Conservation (phyloP, 257 asterid species). For the Paraleonurus japonicus region DNA sequence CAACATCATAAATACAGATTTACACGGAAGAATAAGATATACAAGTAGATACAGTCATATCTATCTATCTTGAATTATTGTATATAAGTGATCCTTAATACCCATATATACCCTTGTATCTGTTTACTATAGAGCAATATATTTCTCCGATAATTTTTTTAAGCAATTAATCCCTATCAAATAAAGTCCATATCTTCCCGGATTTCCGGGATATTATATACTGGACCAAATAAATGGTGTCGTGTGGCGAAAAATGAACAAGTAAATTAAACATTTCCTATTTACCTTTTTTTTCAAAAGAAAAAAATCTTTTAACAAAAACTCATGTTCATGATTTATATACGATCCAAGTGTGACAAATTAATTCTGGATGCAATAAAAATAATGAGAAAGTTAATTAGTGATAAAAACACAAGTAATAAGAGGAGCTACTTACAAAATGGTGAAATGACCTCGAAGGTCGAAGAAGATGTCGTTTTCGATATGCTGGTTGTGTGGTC, state of each 20-base stretch:
- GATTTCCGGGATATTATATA: conserved; percentile 30
- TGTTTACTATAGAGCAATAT: too few relatives aligned
- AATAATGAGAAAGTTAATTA: too few relatives aligned
- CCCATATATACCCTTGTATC: too few relatives aligned
- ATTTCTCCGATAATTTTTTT: too few relatives aligned
- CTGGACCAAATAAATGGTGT: conserved; percentile 23
- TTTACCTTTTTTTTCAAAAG: conserved; percentile 20
- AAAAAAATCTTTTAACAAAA: neutral
- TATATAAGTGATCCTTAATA: too few relatives aligned
- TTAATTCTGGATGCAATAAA: too few relatives aligned
- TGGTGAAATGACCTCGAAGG: conserved; percentile 10
- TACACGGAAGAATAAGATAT: too few relatives aligned
- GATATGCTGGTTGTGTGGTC: conserved; percentile 33
- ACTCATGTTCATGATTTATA: neutral
- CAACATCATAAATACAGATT: too few relatives aligned
- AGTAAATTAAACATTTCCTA: neutral
- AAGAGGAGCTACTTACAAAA: neutral
- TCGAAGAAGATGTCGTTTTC: conserved; percentile 29
- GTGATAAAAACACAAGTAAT: too few relatives aligned
- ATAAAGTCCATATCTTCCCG: conserved; percentile 26
- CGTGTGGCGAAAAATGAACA: neutral
- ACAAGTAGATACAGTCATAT: too few relatives aligned
- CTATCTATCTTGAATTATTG: too few relatives aligned
- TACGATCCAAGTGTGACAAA: neutral
- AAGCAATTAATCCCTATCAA: neutral